Conservation (phyloP, 257 asterid genomes). For the Solanum clarkiae region DNA sequence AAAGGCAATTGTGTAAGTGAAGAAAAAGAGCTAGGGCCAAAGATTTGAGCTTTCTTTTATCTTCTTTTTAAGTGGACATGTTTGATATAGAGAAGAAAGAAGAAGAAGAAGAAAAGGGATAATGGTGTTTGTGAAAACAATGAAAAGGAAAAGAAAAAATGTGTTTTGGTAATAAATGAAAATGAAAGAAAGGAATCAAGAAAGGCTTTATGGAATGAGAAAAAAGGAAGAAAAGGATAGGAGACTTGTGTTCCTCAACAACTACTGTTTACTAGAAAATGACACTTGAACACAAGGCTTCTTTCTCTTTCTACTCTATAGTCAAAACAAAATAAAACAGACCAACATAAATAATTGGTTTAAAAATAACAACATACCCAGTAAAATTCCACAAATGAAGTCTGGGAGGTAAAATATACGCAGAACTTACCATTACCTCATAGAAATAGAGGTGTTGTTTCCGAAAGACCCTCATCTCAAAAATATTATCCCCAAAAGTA, state of each 20-base stretch:
- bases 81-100: neutral
- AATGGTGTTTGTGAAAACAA: neutral
- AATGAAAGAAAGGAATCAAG: neutral
- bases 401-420: too few species aligned
- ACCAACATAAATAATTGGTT: neutral
- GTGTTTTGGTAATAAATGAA: neutral
- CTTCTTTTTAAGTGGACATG: neutral
- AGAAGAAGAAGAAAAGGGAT: neutral
- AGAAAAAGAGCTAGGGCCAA: neutral
- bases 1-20: neutral
- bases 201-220: slow-evolving; percentile 12
- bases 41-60: neutral
- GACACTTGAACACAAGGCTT: slow-evolving; percentile 58
- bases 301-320: slow-evolving; percentile 10
- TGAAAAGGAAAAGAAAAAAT: neutral
- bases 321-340: slow-evolving; percentile 39
- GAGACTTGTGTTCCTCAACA: slow-evolving; percentile 61
- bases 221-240: neutral
- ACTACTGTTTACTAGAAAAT: slow-evolving; percentile 63
- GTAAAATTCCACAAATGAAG: too few species aligned
- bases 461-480: too few species aligned
- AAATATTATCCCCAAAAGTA: too few species aligned
- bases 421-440: too few species aligned
- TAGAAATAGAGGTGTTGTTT: too few species aligned
- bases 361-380: too few species aligned